Base-by-base conservation (phyloP, 2,329 filamentous ascomycete genomes). In the Sphaceloma murrayae region DNA sequence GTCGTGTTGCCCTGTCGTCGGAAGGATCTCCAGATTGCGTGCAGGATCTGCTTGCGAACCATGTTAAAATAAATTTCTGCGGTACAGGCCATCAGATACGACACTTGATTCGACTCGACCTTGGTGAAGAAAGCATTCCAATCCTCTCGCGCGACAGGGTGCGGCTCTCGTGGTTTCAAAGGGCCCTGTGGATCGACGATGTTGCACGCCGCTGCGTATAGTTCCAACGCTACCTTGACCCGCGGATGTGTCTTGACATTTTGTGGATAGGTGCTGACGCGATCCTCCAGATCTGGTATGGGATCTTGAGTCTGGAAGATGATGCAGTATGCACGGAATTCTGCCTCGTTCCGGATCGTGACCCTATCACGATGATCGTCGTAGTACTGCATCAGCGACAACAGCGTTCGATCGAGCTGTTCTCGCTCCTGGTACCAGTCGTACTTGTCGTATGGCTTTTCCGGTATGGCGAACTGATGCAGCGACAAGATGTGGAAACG, bases 41-140 rank as follows among this genome's bases (percentile, higher is more conserved):
- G 68, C 34, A 81, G 65, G 4, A 72, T 69, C 17, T 67, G 70
- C 40, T 73, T 67, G 8, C 77, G 72, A 32, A 80, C 62, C 18
- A 72, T 62, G 44, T 73, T 73, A 59, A 81, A 80, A 49, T 74
- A 73, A 8, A 78, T 71, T 52, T 80, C 77, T 1, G 75, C 73
- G 17, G 78, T 74, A 57, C 77, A 80, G 5, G 72, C 76, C 70
- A 78, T 75, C 5, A 80, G 61, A 53, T 79, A 81, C 0, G 77
- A 74, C 1, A 76, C 68, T 22, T 66, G 62, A 3, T 64, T 64
- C 1, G 75, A 79, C 44, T 66, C 64, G 31, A 80, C 58, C 13
- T 77, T 53, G 7, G 62, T 65, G 67, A 77, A 81, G 52, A 80
- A 80, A 2, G 65, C 63, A 36, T 67, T 61, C 58, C 73, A 76